Evolutionary conservation across 108 stramenopile genomes (phyloP).

Genomic region (Skeletonema costatum): DNA sequence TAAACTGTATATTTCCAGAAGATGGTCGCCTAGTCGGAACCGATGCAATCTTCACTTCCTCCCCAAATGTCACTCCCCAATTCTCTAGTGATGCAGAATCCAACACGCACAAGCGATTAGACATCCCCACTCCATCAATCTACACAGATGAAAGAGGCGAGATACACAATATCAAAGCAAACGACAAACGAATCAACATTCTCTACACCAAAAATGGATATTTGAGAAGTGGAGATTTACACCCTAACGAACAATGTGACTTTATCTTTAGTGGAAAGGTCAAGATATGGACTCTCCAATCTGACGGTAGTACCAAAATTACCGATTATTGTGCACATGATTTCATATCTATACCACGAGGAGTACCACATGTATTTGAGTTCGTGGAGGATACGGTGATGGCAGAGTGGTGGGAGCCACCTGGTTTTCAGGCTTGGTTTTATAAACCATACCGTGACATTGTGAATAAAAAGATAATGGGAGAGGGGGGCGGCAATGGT

Average conservation of each 20-base stretch:
- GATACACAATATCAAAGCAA: constrained; percentile 54
- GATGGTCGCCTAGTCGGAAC: constrained; percentile 39
- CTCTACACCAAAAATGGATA: constrained; percentile 45
- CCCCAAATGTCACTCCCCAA: constrained; percentile 23
- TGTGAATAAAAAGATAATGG: constrained; percentile 26
- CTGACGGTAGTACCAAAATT: constrained; percentile 36
- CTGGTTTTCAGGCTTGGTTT: constrained; percentile 50
- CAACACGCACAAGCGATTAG: constrained; percentile 7
- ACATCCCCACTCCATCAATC: constrained; percentile 21
- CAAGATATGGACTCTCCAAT: constrained; percentile 55
- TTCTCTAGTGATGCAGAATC: background rate
- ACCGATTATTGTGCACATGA: constrained; percentile 30
- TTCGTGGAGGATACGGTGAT: constrained; percentile 63
- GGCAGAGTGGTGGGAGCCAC: constrained; percentile 58
- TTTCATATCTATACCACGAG: constrained; percentile 41
- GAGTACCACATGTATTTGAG: constrained; percentile 56
- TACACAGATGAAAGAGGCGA: constrained; percentile 60
- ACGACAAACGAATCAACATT: constrained; percentile 55
- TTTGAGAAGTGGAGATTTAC: constrained; percentile 61
- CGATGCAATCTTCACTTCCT: constrained; percentile 25
- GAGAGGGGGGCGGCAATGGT: background rate
- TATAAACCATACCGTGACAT: constrained; percentile 60
- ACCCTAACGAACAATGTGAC: constrained; percentile 44
- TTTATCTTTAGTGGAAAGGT: constrained; percentile 61
- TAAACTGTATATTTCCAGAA: background rate